A percentile compares a stretch with the other conserved stretches of the same genome.
phyloP scores from a whole-genome alignment of 805 yeast genomes.

The Ascoidea asiatica region DNA sequence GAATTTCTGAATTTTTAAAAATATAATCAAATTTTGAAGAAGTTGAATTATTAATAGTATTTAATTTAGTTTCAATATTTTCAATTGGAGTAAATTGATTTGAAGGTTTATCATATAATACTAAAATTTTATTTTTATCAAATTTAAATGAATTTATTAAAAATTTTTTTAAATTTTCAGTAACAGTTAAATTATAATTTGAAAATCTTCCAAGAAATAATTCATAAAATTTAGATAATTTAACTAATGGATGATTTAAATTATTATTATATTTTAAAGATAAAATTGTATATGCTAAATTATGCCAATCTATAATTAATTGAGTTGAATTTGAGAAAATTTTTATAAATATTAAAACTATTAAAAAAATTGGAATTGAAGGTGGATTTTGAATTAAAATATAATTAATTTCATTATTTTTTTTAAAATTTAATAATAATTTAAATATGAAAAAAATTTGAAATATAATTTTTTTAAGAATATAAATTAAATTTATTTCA shows the following conservation, averaged over 20 bases:
- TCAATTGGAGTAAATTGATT: conserved; percentile 43
- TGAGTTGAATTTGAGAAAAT: conserved; percentile 38
- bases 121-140: conserved; percentile 32
- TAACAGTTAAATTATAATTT: conserved; percentile 67
- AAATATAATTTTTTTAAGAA: conserved; percentile 34
- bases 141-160: conserved; percentile 43
- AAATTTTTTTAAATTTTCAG: conserved; percentile 54
- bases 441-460: conserved; percentile 37
- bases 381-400: conserved; percentile 89
- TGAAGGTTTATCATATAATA: conserved; percentile 82
- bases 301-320: conserved; percentile 91
- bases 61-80: conserved; percentile 14
- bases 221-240: conserved; percentile 51
- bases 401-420: conserved; percentile 53
- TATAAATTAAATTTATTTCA: conserved; percentile 7
- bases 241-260: conserved; percentile 47
- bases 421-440: conserved; percentile 38
- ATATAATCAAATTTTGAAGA: conserved; percentile 16
- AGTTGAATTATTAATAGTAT: conserved; percentile 22
- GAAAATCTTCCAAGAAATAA: conserved; percentile 46
- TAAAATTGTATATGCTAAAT: conserved; percentile 74
- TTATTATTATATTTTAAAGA: conserved; percentile 42
- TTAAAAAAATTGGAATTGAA: conserved; percentile 63
- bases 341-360: conserved; percentile 40
- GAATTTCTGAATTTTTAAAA: conserved; percentile 14